Conservation (phyloP, 768 basidiomycete genomes). For the Collybiopsis luxurians region DNA sequence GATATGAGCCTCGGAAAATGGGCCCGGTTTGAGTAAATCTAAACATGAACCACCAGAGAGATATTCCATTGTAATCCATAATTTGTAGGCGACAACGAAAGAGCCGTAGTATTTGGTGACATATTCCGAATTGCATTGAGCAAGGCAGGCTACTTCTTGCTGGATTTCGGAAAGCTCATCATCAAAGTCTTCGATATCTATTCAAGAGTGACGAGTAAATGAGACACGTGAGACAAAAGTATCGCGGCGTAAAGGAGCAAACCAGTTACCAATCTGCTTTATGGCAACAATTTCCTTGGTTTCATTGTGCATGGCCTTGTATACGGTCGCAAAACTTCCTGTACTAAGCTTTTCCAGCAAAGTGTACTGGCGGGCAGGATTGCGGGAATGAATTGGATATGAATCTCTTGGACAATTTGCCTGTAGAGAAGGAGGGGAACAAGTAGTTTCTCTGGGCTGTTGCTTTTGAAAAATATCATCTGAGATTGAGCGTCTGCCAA, state of each 20-base stretch:
- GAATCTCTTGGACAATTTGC: slow-evolving; percentile 52
- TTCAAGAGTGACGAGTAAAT: not conserved
- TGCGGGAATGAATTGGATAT: slow-evolving; percentile 67
- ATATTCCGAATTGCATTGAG: slow-evolving; percentile 94
- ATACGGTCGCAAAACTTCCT: slow-evolving; percentile 95
- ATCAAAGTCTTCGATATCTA: slow-evolving; percentile 96
- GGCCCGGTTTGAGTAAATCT: slow-evolving; percentile 89
- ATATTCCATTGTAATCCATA: slow-evolving; percentile 99
- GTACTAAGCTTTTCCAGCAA: slow-evolving; percentile 95
- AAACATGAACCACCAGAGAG: slow-evolving; percentile 98
- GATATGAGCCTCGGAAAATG: slow-evolving; percentile 91
- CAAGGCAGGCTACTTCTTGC: slow-evolving; percentile 95
- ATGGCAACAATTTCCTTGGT: slow-evolving; percentile 95
- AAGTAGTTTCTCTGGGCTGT: slow-evolving; percentile 39
- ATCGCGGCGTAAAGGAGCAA: slow-evolving; percentile 24
- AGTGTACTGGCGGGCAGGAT: slow-evolving; percentile 89
- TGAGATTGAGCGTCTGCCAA: slow-evolving; percentile 38
- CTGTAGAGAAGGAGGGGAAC: slow-evolving; percentile 49
- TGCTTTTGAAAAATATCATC: slow-evolving; percentile 28
- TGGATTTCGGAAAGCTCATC: slow-evolving; percentile 99
- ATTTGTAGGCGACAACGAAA: slow-evolving; percentile 93
- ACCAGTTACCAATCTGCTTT: slow-evolving; percentile 99
- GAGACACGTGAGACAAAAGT: slow-evolving; percentile 10
- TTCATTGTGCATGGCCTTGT: slow-evolving; percentile 95
- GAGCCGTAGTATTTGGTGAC: slow-evolving; percentile 97